Base-by-base conservation (phyloP, 2,329 filamentous ascomycete genomes). In the Aquanectria penicillioides region DNA sequence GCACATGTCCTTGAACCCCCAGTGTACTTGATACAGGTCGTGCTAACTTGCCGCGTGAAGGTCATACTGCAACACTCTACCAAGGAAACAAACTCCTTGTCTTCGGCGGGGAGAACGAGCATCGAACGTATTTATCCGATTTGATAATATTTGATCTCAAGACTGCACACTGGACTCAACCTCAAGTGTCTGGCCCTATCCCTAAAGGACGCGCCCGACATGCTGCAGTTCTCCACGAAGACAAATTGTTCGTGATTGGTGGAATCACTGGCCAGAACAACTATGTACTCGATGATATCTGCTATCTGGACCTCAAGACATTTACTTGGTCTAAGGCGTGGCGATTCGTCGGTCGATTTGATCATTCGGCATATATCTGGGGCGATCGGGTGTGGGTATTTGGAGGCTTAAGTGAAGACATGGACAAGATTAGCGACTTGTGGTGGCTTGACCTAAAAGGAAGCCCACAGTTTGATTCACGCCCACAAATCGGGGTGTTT, bases 391-490 rank as follows among this genome's bases (percentile, higher is more conserved):
- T 99, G 28, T 99, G 94, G 94, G 93, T 98, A 6, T 97, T 97
- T 75, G 95, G 95, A 33, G 95, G 95, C 2, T 83, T 99, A 46
- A 95, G 93, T 62, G 92, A 95, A 68, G 94, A 97, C 66, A 97
- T 98, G 93, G 94, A 98, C 78, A 94, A 97, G 70, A 93, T 91
- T 61, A 94, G 93, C 59, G 95, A 99, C 75, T 85, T 99, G 37
- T 97, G 93, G 91, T 99, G 95, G 94, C 82, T 99, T 37, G 95
- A 99, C 77, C 84, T 99, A 46, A 94, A 97, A 74, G 93, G 93
- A 28, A 93, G 87, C 59, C 93, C 94, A 2, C 92, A 93, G 41
- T 94, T 97, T 67, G 89, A 93, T 68, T 87, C 88, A 29, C 81
- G 86, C 23, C 88, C 90, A 51, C 86, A 78, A 25, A 76, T 85